phyloP scores from a whole-genome alignment of 2,329 filamentous ascomycete species.

The Fusarium vanettenii region DNA sequence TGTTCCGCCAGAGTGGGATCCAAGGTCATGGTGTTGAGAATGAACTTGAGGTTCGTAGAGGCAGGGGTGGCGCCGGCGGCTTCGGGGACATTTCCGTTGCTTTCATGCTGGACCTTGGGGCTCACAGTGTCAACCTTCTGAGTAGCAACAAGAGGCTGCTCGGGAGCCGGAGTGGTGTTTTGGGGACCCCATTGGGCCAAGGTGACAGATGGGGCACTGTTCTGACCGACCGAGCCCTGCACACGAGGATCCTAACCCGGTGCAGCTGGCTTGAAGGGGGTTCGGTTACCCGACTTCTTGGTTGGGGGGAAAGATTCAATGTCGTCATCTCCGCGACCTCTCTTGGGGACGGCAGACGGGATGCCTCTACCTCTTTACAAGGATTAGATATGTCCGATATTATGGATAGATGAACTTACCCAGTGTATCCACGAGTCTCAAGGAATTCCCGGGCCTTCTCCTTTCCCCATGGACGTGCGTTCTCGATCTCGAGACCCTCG shows the following conservation, averaged over 20 bases:
- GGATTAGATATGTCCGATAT: not conserved
- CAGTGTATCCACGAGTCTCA: not conserved
- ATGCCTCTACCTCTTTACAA: not conserved
- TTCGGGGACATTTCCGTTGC: not conserved
- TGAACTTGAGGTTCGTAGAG: not conserved
- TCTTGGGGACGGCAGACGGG: not conserved
- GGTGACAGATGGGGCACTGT: not conserved
- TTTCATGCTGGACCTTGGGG: not conserved
- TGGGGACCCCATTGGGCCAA: conserved; percentile 13
- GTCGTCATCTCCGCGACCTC: not conserved
- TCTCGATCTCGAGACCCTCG: conserved; percentile 31
- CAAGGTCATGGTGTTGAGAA: not conserved
- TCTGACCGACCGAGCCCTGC: not conserved
- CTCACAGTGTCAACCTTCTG: not conserved
- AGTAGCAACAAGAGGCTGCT: not conserved
- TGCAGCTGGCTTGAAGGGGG: conserved; percentile 20
- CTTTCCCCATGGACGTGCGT: conserved; percentile 39
- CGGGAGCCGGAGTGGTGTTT: not conserved
- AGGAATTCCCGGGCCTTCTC: not conserved
- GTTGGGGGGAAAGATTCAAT: not conserved
- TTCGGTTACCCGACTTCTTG: not conserved
- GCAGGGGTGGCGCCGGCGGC: not conserved
- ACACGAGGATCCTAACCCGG: conserved; percentile 29
- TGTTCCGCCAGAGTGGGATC: conserved; percentile 9
- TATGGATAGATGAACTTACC: conserved; percentile 1